Base-by-base conservation (phyloP, 345 rosid genomes). In the Syzygium oleosum region DNA sequence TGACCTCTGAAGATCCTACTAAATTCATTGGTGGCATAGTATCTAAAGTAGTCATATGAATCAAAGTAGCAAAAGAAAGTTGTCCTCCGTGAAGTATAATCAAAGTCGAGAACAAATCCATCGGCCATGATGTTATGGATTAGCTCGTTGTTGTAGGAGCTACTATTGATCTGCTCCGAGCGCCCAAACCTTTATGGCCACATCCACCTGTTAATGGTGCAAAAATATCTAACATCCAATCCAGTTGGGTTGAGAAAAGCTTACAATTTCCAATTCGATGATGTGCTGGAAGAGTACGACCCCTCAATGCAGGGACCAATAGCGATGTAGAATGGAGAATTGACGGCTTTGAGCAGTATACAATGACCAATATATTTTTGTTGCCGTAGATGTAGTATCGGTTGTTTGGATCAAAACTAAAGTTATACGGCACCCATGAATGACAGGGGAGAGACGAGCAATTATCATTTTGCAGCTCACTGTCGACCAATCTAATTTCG, bases 371-470 rank as follows among this genome's bases (percentile, higher is more conserved):
- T n/a, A 34, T 14, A 63, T 5, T 9, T 56, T 56, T 56, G 61
- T 3, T 41, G 43, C 6, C 4, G 12, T 22, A 56, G 43, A 41
- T 56, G n/a, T 8, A 27, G 43, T 41, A 41, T 41, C 43, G 43
- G 43, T 9, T 1, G n/a, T 27, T 55, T 55, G 4, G 12, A 1
- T 55, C 5, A 1, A 0, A 3, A 5, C 4, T 21, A 16, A 1
- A 49, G 51, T 7, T 49, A 49, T 49, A 49, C 11, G 1, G 2
- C 11, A 9, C 25, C 63, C 63, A 58, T 11, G 63, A 25, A 25
- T 10, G 29, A 58, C 2, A 21, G 21, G 77, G 38, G 41, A 63
- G 77, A 63, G 77, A 63, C 16, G 11, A 14, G 77, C 11, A 63
- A 1, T 63, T 29, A 29, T 29, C 11, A 22, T 63, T 63, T 29